These are phyloP conservation scores for Ganoderma multipileum DNA, from an alignment of 1,284 basidiomycete genomes.

Conservation along the genomic window DNA sequence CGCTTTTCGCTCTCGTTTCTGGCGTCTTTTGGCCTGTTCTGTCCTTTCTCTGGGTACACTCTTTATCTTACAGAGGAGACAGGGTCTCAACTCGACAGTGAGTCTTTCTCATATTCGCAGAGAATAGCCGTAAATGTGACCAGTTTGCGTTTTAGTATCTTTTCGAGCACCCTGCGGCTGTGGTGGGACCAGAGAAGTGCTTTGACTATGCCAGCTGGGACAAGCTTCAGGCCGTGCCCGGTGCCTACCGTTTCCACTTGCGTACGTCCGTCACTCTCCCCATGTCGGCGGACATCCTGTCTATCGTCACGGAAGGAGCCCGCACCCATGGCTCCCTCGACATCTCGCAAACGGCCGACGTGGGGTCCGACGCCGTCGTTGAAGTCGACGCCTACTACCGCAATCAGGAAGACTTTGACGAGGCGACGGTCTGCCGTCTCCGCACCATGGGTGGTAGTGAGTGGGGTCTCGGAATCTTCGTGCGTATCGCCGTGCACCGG, in stretches of 20 bases:
- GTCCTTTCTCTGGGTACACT: constrained; percentile 13
- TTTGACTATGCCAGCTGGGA: background rate
- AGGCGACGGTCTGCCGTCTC: constrained; percentile 33
- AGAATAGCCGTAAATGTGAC: background rate
- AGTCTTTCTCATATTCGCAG: background rate
- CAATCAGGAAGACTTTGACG: constrained; percentile 25
- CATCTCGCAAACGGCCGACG: constrained; percentile 27
- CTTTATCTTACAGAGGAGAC: background rate
- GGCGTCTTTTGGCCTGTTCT: constrained; percentile 23
- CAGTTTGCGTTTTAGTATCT: background rate
- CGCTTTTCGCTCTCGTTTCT: constrained; percentile 25
- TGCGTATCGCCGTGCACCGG: constrained; percentile 23
- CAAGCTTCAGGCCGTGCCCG: background rate
- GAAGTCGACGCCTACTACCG: constrained; percentile 31
- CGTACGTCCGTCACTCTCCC: constrained; percentile 33
- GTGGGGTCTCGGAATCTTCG: constrained; percentile 40
- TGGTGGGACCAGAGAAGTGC: background rate
- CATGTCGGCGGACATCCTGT: constrained; percentile 33
- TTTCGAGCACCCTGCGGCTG: background rate
- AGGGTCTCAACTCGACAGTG: background rate
- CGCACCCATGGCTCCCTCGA: constrained; percentile 35
- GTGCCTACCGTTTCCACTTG: constrained; percentile 4
- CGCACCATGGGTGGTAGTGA: constrained; percentile 23
- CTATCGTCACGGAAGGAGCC: constrained; percentile 37
- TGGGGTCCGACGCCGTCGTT: constrained; percentile 28